phyloP scores from a whole-genome alignment of 495 filamentous ascomycete genomes.

The Aspergillus mulundensis region DNA sequence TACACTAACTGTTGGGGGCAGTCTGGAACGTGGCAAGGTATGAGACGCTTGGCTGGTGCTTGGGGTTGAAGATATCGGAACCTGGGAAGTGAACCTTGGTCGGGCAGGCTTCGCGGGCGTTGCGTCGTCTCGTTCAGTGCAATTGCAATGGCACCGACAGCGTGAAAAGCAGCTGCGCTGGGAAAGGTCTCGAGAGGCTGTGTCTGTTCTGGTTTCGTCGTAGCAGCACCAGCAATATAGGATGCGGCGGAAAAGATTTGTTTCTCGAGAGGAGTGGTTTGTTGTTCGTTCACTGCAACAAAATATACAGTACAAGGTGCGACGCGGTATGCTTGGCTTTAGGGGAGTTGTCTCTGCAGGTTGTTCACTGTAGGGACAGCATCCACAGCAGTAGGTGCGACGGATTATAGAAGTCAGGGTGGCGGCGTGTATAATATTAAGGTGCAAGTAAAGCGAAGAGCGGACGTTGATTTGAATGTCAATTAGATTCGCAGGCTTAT shows the following conservation, averaged over 20 bases:
- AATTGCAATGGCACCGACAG: not conserved
- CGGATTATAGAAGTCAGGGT: not conserved
- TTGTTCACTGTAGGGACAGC: conserved; percentile 1
- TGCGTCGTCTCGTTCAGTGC: not conserved
- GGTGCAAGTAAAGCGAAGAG: too few relatives aligned
- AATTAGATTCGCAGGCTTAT: not conserved
- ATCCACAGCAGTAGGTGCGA: conserved; percentile 1
- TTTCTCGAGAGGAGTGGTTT: not conserved
- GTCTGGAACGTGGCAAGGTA: not conserved
- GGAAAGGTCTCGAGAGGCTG: too few relatives aligned
- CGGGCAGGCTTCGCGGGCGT: not conserved
- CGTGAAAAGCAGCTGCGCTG: not conserved
- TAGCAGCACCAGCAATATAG: not conserved
- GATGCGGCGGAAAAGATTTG: not conserved
- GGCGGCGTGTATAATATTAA: not conserved
- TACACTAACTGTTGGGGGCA: not conserved
- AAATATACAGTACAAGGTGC: not conserved
- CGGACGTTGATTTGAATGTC: not conserved
- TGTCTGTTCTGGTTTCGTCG: too few relatives aligned
- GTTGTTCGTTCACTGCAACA: not conserved
- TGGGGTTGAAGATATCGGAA: not conserved
- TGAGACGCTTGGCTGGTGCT: not conserved
- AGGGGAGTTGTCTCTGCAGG: not conserved
- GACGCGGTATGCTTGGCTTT: not conserved
- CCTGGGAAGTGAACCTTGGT: not conserved